Percentiles rank a stretch among this genome's conserved stretches.
phyloP scores from a whole-genome alignment of 371 early-diverging fungal species.

The Smittium mucronatum region DNA sequence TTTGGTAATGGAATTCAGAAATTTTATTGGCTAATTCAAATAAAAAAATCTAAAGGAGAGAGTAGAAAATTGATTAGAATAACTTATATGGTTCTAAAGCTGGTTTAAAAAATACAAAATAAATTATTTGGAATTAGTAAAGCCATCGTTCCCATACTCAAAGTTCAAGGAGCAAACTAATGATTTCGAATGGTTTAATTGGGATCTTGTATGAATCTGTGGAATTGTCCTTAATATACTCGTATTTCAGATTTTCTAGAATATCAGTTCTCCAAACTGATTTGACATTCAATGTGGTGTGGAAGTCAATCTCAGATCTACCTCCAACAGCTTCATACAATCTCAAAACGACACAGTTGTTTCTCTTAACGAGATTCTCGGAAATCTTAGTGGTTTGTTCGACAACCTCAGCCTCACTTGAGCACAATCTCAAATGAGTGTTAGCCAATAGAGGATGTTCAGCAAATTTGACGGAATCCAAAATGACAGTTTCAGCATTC shows the following conservation, averaged over 20 bases:
- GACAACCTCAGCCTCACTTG: slow-evolving; percentile 78
- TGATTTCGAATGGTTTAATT: background rate
- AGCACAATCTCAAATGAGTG: slow-evolving; percentile 65
- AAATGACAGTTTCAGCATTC: background rate
- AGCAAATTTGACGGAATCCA: slow-evolving; percentile 6
- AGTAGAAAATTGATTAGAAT: no score
- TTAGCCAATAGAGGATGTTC: slow-evolving; percentile 22
- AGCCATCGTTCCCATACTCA: no score
- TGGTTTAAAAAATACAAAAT: no score
- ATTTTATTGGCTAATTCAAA: no score
- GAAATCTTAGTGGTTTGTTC: slow-evolving; percentile 8
- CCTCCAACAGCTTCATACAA: slow-evolving; percentile 88
- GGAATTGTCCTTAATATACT: background rate
- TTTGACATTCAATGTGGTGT: slow-evolving; percentile 33
- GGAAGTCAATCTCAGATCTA: slow-evolving; percentile 34
- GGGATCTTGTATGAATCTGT: background rate
- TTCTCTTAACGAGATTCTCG: slow-evolving; percentile 19
- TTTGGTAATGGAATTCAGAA: no score
- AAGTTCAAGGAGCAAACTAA: background rate
- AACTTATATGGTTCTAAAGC: no score
- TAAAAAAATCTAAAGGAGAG: no score
- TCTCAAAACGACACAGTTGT: slow-evolving; percentile 48
- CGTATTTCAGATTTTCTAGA: slow-evolving; percentile 46
- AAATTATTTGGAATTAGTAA: no score
- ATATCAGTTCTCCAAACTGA: slow-evolving; percentile 54